Conservation (phyloP, 768 basidiomycete genomes). For the Cubamyces lactineus region DNA sequence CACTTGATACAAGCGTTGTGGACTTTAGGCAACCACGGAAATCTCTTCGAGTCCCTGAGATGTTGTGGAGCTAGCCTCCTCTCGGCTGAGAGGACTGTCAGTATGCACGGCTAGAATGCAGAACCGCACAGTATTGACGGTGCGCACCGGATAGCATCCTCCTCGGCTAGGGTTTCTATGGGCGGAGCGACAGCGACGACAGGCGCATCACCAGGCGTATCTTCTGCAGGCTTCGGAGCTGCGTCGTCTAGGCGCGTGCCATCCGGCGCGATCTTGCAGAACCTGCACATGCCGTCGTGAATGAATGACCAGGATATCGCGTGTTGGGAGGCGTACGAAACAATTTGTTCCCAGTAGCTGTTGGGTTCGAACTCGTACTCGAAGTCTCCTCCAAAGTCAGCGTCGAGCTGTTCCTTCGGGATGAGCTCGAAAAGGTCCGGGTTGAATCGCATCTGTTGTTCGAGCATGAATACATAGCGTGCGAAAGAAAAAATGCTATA, state of each 20-base stretch:
- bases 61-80: background rate
- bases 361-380: conserved; percentile 73
- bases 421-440: conserved; percentile 79
- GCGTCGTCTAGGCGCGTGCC: conserved; percentile 31
- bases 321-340: conserved; percentile 48
- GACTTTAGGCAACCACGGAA: background rate
- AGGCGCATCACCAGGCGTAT: background rate
- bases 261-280: conserved; percentile 37
- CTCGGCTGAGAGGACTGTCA: background rate
- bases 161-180: background rate
- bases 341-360: conserved; percentile 79
- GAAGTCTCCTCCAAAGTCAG: conserved; percentile 80
- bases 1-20: too few species aligned
- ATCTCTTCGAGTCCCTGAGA: conserved; percentile 7
- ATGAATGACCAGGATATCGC: too few species aligned
- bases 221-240: background rate
- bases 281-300: conserved; percentile 15
- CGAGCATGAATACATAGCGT: background rate
- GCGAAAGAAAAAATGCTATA: background rate
- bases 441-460: conserved; percentile 83
- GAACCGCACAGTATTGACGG: too few species aligned
- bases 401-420: conserved; percentile 74
- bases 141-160: background rate
- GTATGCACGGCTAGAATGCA: too few species aligned
- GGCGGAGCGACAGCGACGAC: background rate